Conservation (phyloP, 495 filamentous ascomycete genomes). For the Penicillium daleae region DNA sequence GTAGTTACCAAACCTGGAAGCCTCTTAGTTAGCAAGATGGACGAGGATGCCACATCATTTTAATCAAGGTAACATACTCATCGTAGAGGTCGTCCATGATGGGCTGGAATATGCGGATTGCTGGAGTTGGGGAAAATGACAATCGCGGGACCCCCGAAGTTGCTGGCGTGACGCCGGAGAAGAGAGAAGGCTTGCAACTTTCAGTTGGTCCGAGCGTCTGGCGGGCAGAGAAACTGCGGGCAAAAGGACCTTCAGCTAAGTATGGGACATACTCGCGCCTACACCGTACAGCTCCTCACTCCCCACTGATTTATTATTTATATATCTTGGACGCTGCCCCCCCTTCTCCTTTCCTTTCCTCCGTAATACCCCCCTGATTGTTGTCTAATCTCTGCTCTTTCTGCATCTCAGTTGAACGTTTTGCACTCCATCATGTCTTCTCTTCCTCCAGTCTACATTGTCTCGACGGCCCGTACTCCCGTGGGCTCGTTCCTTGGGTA, state of each 20-base stretch:
- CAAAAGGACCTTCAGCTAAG: neutral
- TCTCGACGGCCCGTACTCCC: conserved; percentile 87
- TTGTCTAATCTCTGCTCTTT: neutral
- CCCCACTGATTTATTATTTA: conserved; percentile 25
- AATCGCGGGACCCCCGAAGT: conserved; percentile 14
- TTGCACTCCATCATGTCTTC: conserved; percentile 44
- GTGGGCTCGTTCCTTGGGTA: conserved; percentile 94
- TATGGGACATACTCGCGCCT: conserved; percentile 29
- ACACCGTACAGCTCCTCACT: conserved; percentile 41
- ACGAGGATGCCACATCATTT: neutral
- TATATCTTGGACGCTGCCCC: conserved; percentile 17
- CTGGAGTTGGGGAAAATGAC: conserved; percentile 16
- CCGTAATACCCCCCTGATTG: conserved; percentile 8
- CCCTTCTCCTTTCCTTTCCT: conserved; percentile 14
- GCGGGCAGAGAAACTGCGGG: conserved; percentile 1
- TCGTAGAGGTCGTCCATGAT: conserved; percentile 85
- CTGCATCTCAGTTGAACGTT: neutral
- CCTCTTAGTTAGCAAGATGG: conserved; percentile 13
- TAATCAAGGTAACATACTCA: conserved; percentile 57
- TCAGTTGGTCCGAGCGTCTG: conserved; percentile 27
- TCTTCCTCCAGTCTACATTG: conserved; percentile 90
- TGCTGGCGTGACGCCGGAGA: conserved; percentile 31
- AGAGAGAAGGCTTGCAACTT: conserved; percentile 25
- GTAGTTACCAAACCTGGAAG: conserved; percentile 85
- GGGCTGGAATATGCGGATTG: conserved; percentile 12